These are phyloP conservation scores for Arbutus unedo DNA, from an alignment of 148 eudicot genomes.

Conservation along the genomic window DNA sequence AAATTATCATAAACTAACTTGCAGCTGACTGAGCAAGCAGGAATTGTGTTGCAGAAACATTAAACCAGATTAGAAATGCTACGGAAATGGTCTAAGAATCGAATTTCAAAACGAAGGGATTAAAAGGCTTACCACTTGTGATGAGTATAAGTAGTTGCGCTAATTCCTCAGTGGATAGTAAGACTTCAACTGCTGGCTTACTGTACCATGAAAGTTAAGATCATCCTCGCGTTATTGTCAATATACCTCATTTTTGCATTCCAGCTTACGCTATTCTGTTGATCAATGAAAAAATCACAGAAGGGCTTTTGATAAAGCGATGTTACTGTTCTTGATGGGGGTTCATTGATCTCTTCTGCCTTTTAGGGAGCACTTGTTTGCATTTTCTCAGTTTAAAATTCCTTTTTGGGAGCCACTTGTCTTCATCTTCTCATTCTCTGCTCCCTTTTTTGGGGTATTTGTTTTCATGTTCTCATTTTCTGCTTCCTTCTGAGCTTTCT, in stretches of 20 bases:
- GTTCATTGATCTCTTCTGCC: slow-evolving; percentile 14
- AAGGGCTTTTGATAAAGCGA: neutral
- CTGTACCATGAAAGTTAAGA: neutral
- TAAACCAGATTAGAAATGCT: neutral
- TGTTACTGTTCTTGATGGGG: neutral
- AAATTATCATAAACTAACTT: neutral
- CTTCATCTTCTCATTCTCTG: slow-evolving; percentile 19
- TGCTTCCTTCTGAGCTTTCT: slow-evolving; percentile 69
- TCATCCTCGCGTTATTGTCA: neutral
- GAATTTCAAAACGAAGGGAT: neutral
- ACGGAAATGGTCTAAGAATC: neutral
- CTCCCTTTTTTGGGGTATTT: slow-evolving; percentile 15
- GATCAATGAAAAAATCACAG: neutral
- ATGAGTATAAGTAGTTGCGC: neutral
- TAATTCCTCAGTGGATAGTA: neutral
- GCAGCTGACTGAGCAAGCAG: neutral
- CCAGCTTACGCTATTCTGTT: neutral
- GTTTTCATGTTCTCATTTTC: slow-evolving; percentile 53
- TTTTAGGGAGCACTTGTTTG: slow-evolving; percentile 11
- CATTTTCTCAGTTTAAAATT: slow-evolving; percentile 14
- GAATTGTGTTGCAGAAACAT: neutral
- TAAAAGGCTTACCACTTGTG: neutral
- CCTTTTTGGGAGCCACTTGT: slow-evolving; percentile 17
- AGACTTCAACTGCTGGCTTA: slow-evolving; percentile 6
- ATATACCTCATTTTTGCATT: neutral